phyloP scores from a whole-genome alignment of 768 basidiomycete species.

The Mycena vulgaris region DNA sequence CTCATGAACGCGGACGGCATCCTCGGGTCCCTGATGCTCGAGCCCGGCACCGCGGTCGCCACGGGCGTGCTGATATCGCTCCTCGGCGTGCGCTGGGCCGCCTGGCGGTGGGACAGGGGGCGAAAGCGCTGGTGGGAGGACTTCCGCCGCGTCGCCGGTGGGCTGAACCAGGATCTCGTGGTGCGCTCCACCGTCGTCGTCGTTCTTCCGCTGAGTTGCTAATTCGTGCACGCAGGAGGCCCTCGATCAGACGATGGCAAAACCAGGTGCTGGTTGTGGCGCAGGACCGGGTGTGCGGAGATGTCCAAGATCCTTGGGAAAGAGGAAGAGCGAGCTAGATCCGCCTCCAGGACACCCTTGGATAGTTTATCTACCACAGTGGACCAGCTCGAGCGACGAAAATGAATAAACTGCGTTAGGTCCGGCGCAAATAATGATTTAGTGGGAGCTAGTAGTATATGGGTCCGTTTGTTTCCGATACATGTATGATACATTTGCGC shows the following conservation, averaged over 20 bases:
- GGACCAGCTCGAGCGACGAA: constrained; percentile 43
- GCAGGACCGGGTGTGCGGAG: constrained; percentile 62
- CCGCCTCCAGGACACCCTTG: constrained; percentile 61
- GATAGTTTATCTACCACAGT: constrained; percentile 55
- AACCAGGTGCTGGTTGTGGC: constrained; percentile 70
- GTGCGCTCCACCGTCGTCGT: constrained; percentile 15
- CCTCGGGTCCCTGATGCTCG: constrained; percentile 58
- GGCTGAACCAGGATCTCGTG: constrained; percentile 23
- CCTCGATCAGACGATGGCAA: constrained; percentile 61
- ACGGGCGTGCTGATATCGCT: constrained; percentile 68
- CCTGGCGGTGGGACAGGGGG: constrained; percentile 78
- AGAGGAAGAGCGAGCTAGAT: constrained; percentile 62
- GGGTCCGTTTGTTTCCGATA: constrained; percentile 24
- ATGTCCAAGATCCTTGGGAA: constrained; percentile 57
- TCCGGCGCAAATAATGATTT: constrained; percentile 36
- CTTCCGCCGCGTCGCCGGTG: constrained; percentile 43
- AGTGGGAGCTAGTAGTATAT: constrained; percentile 22
- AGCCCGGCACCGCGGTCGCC: constrained; percentile 72
- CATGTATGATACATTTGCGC: constrained; percentile 30
- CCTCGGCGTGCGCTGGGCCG: constrained; percentile 71
- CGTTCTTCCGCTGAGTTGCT: constrained; percentile 9
- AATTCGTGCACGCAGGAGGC: constrained; percentile 57
- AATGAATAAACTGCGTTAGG: constrained; percentile 9
- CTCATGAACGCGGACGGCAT: constrained; percentile 60
- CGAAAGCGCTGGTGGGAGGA: constrained; percentile 80